phyloP scores from a whole-genome alignment of 441 rosid species.

The Biscutella auriculata region DNA sequence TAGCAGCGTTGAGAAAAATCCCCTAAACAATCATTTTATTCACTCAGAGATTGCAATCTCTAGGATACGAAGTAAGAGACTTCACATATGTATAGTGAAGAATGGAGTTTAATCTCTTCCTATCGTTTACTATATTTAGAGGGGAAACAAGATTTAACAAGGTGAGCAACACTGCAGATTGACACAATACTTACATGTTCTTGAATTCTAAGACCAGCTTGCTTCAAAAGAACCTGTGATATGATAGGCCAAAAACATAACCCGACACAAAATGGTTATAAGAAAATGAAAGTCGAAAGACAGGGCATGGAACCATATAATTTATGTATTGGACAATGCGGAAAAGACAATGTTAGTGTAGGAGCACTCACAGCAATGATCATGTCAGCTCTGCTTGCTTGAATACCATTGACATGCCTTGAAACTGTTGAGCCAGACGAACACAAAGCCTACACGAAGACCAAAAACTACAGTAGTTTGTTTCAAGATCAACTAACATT shows the following conservation, averaged over 20 bases:
- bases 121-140: neutral
- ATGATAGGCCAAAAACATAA: constrained; percentile 3
- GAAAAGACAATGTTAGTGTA: neutral
- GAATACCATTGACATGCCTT: constrained; percentile 73
- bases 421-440: constrained; percentile 47
- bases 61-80: neutral
- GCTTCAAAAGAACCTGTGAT: constrained; percentile 72
- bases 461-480: neutral
- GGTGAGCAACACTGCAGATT: neutral
- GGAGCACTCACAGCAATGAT: constrained; percentile 62
- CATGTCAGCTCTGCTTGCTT: constrained; percentile 78
- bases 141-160: neutral
- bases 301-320: neutral
- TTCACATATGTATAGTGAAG: neutral
- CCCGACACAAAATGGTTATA: neutral
- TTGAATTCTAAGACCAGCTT: constrained; percentile 81
- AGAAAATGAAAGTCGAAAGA: neutral
- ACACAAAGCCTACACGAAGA: constrained; percentile 55
- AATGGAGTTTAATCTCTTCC: neutral
- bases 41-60: neutral
- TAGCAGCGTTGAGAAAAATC: constrained; percentile 62
- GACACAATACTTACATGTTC: constrained; percentile 37
- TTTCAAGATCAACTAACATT: neutral
- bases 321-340: neutral
- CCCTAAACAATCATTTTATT: constrained; percentile 32